Evolutionary conservation across 495 filamentous ascomycete genomes (phyloP).

Genomic region (Sporormia fimetaria): DNA sequence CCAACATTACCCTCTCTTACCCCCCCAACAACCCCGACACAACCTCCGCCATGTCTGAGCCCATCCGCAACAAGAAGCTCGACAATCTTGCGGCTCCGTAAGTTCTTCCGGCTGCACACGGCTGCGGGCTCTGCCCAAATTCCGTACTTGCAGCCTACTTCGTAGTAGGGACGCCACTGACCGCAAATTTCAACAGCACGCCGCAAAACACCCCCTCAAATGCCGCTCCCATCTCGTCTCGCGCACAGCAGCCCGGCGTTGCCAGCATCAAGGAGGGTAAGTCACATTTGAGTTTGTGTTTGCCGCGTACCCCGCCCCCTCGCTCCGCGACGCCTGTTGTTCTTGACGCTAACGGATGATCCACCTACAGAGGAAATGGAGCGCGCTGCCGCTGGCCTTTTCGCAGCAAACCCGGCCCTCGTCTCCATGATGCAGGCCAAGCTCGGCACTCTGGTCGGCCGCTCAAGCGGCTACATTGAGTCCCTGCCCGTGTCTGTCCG

Average conservation of each 20-base stretch:
- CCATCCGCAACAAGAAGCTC: slow-evolving; percentile 80
- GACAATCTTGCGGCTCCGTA: slow-evolving; percentile 73
- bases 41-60: slow-evolving; percentile 62
- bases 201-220: slow-evolving; percentile 92
- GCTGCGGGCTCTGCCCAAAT: slow-evolving; percentile 3
- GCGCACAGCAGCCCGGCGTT: slow-evolving; percentile 89
- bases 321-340: slow-evolving; percentile 1
- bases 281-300: slow-evolving; percentile 3
- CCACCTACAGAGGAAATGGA: slow-evolving; percentile 70
- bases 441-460: slow-evolving; percentile 82
- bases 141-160: slow-evolving; percentile 13
- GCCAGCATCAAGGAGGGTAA: slow-evolving; percentile 94
- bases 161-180: slow-evolving; percentile 13
- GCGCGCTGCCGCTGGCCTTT: slow-evolving; percentile 74
- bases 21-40: slow-evolving; percentile 15
- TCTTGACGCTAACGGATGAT: slow-evolving; percentile 24
- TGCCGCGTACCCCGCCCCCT: slow-evolving; percentile 4
- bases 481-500: slow-evolving; percentile 79
- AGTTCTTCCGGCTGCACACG: slow-evolving; percentile 33
- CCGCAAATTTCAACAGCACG: slow-evolving; percentile 45
- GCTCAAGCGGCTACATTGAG: slow-evolving; percentile 96
- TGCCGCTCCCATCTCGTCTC: slow-evolving; percentile 94
- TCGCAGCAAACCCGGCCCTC: slow-evolving; percentile 85
- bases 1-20: background rate
- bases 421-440: slow-evolving; percentile 96